Evolutionary conservation across 2,329 filamentous ascomycete species (phyloP), one percentile per base, ranked within the genome.

Genomic region (Penicillium sp.): DNA sequence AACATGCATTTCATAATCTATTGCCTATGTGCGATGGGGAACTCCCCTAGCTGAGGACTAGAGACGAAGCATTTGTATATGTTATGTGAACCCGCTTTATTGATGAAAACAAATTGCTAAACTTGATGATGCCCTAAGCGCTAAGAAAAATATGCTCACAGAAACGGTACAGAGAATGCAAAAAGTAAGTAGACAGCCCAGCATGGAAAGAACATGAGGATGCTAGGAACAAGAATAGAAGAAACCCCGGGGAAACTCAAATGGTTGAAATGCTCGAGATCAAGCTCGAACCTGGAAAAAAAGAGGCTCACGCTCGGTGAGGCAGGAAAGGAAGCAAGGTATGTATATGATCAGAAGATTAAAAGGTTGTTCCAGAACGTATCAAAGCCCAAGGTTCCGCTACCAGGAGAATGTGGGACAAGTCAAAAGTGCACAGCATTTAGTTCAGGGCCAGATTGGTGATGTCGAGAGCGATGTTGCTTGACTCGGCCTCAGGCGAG

Each of bases 401-500:
- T 34, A 40, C 24, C 22, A 48, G 13, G 47, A 22, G 21, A 22
- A 36, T 16, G 18, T 13, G 8, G 36, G 41, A 41, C n/a, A 40
- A 18, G 43, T 40, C 18, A 40, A 36, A 53, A 14, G 50, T 55
- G 34, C 32, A 53, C 27, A 40, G 14, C 14, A 6, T 27, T 53
- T 57, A 69, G 52, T 60, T 63, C 44, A 67, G 53, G 22, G 62
- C 54, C 43, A 68, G 50, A 32, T 56, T 64, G 45, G 56, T 59
- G 48, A 67, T 60, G 43, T 69, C 66, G 55, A 66, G 56, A n/a
- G 64, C 66, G 45, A 61, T 57, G 7, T 61, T 60, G 48, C 58
- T 52, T 13, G 59, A 44, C 43, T 63, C 61, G 22, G 43, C 24
- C 40, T 62, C 57, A 18, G 57, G 7, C 21, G 47, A 21, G 16